Conservation (phyloP, 441 rosid genomes). For the Pelargonium fulgidum region DNA sequence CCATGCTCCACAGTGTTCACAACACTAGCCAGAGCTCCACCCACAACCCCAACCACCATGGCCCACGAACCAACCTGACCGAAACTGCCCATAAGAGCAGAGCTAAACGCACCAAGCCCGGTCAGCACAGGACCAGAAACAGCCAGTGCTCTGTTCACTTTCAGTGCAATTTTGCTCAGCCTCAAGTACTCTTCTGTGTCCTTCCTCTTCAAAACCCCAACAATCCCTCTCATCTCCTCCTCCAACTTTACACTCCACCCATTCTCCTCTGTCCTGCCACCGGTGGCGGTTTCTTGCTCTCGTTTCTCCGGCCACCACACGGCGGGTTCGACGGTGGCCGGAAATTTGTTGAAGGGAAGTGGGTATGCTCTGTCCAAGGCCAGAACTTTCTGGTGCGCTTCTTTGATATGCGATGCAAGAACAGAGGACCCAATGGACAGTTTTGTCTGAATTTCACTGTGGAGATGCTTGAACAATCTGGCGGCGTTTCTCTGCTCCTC, state of each 20-base stretch:
- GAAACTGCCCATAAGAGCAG: conserved; percentile 19
- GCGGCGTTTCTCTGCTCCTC: conserved; percentile 38
- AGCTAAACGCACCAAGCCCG: conserved; percentile 23
- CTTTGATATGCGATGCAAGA: conserved; percentile 18
- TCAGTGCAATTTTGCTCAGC: conserved; percentile 15
- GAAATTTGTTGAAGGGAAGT: conserved; percentile 33
- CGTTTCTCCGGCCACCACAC: conserved; percentile 29
- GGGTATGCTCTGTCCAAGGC: conserved; percentile 35
- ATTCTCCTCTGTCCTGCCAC: conserved; percentile 13
- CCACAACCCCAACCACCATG: conserved; percentile 15
- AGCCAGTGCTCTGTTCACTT: conserved; percentile 26
- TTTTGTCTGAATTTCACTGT: conserved; percentile 17
- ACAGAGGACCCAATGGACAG: conserved; percentile 21
- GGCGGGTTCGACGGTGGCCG: conserved; percentile 25
- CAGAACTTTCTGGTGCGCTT: conserved; percentile 24
- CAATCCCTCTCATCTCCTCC: conserved; percentile 26
- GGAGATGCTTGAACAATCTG: conserved; percentile 35
- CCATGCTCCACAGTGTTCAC: conserved; percentile 31
- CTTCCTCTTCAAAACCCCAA: conserved; percentile 25
- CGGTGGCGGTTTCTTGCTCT: neutral
- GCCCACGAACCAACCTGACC: conserved; percentile 19
- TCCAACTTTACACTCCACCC: conserved; percentile 25
- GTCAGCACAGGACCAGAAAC: conserved; percentile 27
- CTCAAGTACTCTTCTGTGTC: conserved; percentile 25
- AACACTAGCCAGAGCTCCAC: conserved; percentile 27